phyloP scores from a whole-genome alignment of 2,329 filamentous ascomycete species.

The Didymella pomorum region DNA sequence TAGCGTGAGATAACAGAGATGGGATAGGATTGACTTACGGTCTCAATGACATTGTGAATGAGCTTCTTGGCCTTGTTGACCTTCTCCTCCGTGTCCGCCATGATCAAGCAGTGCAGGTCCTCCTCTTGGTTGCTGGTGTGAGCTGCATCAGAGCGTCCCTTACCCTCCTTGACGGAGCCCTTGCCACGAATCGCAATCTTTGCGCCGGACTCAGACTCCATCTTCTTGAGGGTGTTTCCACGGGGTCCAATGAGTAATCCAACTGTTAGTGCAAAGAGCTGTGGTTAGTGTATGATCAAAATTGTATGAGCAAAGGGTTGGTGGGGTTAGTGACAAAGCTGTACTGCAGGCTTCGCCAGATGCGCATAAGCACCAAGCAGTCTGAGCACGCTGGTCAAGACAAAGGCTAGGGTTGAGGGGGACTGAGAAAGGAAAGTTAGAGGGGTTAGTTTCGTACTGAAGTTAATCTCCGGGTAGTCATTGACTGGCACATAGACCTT shows the following conservation, averaged over 20 bases:
- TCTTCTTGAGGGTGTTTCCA: slow-evolving; percentile 99
- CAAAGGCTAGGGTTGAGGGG: slow-evolving; percentile 55
- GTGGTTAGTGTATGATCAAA: slow-evolving; percentile 80
- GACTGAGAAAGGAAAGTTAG: slow-evolving; percentile 56
- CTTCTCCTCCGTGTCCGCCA: slow-evolving; percentile 99
- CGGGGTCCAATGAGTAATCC: slow-evolving; percentile 99
- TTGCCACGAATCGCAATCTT: slow-evolving; percentile 99
- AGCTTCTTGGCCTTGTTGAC: slow-evolving; percentile 99
- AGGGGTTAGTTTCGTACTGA: slow-evolving; percentile 99
- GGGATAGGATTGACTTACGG: slow-evolving; percentile 68
- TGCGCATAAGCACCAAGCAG: slow-evolving; percentile 39
- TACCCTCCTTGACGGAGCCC: slow-evolving; percentile 99
- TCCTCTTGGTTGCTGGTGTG: slow-evolving; percentile 99
- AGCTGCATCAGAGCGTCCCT: slow-evolving; percentile 97
- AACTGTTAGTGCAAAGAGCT: slow-evolving; percentile 88
- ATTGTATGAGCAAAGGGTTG: slow-evolving; percentile 39
- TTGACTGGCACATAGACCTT: slow-evolving; percentile 99
- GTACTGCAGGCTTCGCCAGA: slow-evolving; percentile 47
- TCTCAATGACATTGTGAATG: slow-evolving; percentile 98
- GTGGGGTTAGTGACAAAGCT: slow-evolving; percentile 54
- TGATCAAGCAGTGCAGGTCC: slow-evolving; percentile 97
- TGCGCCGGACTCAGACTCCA: slow-evolving; percentile 95
- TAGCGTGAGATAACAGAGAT: slow-evolving; percentile 29
- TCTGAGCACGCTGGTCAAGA: slow-evolving; percentile 56
- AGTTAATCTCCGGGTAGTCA: slow-evolving; percentile 99